These are phyloP conservation scores for Salix brachista DNA, from an alignment of 345 rosid genomes.

Conservation along the genomic window DNA sequence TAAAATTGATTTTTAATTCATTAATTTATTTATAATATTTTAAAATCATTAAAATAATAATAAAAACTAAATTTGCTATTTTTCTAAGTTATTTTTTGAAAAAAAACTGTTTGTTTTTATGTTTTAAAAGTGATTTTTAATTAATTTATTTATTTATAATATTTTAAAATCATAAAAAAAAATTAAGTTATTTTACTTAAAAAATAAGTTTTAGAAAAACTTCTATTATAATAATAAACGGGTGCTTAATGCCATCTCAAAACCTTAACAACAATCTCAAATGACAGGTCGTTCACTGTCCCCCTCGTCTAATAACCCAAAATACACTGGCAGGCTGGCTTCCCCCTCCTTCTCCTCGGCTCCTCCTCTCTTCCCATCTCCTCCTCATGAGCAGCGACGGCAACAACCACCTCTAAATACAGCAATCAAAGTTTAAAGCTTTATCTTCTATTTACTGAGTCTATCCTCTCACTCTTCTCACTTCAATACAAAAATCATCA, in stretches of 20 bases:
- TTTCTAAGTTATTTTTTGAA: no score
- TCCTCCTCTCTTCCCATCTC: neutral
- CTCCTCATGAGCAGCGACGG: neutral
- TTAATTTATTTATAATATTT: no score
- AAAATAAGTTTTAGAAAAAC: no score
- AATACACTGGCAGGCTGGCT: neutral
- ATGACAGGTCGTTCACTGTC: neutral
- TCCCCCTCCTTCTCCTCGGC: neutral
- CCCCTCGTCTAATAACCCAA: neutral
- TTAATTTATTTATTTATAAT: no score
- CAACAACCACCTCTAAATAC: neutral
- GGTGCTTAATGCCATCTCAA: neutral
- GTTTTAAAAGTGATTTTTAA: no score
- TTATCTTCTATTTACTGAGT: neutral
- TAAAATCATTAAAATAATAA: no score
- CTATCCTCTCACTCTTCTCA: neutral
- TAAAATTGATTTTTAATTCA: no score
- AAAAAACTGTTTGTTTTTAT: no score
- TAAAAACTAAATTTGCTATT: no score
- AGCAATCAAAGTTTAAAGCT: neutral
- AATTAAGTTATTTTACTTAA: no score
- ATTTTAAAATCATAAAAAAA: no score
- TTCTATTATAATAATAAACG: no score
- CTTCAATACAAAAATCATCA: neutral
- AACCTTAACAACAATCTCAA: neutral